Evolutionary conservation across 192 early-diverging fungal genomes (phyloP), one percentile per base, ranked within the genome.

Genomic region (Coemansia sp.): DNA sequence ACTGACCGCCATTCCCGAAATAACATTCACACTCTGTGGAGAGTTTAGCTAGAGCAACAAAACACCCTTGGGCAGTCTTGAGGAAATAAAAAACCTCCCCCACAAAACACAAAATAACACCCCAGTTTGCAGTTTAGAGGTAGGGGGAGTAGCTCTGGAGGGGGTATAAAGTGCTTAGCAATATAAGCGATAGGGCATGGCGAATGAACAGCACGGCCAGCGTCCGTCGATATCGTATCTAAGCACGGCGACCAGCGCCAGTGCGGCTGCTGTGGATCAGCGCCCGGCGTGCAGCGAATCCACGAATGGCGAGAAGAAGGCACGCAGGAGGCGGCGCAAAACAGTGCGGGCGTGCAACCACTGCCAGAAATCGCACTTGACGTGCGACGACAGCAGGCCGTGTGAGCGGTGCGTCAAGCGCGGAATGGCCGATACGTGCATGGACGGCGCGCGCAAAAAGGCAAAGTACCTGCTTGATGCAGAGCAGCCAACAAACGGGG

Each of bases 391-490:
- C 43, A 60, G 64, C 46, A 88, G 95, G 19, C 95, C 95, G 29
- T 97, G 95, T 60, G 81, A 82, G 29, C 88, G 93, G 3, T 97
- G 95, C 63, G 81, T 91, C 19, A 95, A 93, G 76, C 73, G 88
- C 49, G 92, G 89, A 27, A 65, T 93, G 19, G 86, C 77, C 2
- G 72, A 60, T 22, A 86, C 88, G 5, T 95, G 95, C 62, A 83
- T 87, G 3, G 94, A 95, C 58, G 92, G 92, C 18, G 71, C 81
- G 22, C 84, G 93, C 60, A 97, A 95, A 65, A 93, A 88, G 68
- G 92, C 93, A 25, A 97, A 97, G 78, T 95, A 97, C 56, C 77
- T 95, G 48, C 81, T 88, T 58, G 92, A 91, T 23, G 78, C 81
- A 6, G 29, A 19, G n/a, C 51, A 29, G 29, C 18, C 16, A 8